Percentiles rank a stretch among this genome's conserved stretches.
These are phyloP conservation scores for Scleromitrula shiraiana DNA, from an alignment of 2,329 filamentous ascomycete genomes.

Conservation along the genomic window DNA sequence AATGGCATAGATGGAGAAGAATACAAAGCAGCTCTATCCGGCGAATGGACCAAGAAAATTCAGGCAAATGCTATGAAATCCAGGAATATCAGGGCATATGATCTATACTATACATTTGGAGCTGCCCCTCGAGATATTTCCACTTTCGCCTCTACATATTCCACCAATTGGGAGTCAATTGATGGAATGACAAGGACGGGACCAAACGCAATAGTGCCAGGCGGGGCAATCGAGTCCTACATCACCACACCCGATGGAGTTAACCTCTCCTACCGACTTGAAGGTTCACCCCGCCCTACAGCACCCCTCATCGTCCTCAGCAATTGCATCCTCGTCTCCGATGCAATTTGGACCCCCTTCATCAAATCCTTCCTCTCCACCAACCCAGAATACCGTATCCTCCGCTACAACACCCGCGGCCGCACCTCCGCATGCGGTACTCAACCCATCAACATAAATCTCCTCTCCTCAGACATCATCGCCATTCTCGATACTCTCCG, in stretches of 20 bases:
- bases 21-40: constrained; percentile 54
- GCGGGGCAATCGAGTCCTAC: constrained; percentile 55
- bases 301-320: constrained; percentile 68
- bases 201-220: constrained; percentile 34
- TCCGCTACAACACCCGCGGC: constrained; percentile 73
- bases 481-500: constrained; percentile 60
- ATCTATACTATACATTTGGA: constrained; percentile 74
- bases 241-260: constrained; percentile 63
- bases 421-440: constrained; percentile 16
- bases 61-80: constrained; percentile 49
- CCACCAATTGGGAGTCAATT: constrained; percentile 35
- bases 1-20: constrained; percentile 61
- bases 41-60: constrained; percentile 53
- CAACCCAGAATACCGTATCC: constrained; percentile 51
- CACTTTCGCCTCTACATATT: constrained; percentile 10
- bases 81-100: constrained; percentile 53
- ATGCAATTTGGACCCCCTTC: constrained; percentile 75
- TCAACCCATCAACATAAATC: constrained; percentile 34
- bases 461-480: constrained; percentile 60
- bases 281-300: constrained; percentile 57
- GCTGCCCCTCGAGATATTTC: constrained; percentile 61
- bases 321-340: constrained; percentile 73
- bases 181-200: constrained; percentile 35
- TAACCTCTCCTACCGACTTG: constrained; percentile 62
- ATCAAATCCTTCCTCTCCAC: constrained; percentile 33